Base-by-base conservation (phyloP, 2,329 filamentous ascomycete species). In the Botrytis galanthina region DNA sequence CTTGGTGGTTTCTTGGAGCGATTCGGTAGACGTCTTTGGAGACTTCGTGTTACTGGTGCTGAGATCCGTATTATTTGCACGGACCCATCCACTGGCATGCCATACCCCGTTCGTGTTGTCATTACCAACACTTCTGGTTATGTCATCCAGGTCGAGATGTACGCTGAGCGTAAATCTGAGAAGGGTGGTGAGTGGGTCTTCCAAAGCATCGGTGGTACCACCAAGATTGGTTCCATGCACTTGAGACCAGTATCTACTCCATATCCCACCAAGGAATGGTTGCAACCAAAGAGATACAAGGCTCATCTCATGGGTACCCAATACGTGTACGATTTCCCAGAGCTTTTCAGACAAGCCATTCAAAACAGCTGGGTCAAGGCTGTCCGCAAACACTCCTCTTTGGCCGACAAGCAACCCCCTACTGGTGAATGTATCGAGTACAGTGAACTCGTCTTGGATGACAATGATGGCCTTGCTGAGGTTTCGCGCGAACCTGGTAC, bases 31-130 rank as follows among this genome's bases (percentile, higher is more conserved):
- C 93, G 96, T 80, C 94, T 93, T 76, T 98, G 97, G 95, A 91
- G 96, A 79, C 91, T 99, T 66, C 95, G 96, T 85, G 95, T 99
- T 72, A 95, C 96, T 74, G 94, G 95, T 82, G 96, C 96, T 78
- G 96, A 99, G 85, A 98, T 99, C 81, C 95, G 96, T 81, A 98
- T 99, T 80, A 93, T 99, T 79, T 98, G 96, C 87, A 98, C 95
- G 0, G 95, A 99, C 79, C 92, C 93, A 29, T 83, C 86, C 74
- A 97, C 93, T 68, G 94, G 94, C 77, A 87, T 90, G 81, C 93
- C 95, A 67, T 96, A 96, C 83, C 96, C 96, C 79, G 90, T 99
- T 71, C 94, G 96, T 84, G 94, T 98, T 73, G 91, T 98, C 81
- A 97, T 99, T 85, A 97, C 92, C 82, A 99, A 99, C 87, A 99